phyloP scores from a whole-genome alignment of 805 yeast genomes.

The Zygotorulaspora danielsina region DNA sequence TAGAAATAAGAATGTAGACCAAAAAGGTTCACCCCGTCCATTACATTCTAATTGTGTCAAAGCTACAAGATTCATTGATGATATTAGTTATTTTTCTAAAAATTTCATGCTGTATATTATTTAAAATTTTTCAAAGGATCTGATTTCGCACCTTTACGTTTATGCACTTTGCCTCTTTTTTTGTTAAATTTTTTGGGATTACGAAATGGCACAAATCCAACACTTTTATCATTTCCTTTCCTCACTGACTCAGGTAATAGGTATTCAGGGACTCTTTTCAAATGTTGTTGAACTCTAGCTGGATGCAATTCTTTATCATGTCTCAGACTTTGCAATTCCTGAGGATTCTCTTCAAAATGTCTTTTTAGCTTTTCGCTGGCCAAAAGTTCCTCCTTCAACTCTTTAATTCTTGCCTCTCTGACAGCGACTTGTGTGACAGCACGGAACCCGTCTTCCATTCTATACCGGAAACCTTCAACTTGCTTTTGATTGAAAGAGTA shows the following conservation, averaged over 20 bases:
- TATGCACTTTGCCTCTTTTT: conserved; percentile 39
- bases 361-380: conserved; percentile 87
- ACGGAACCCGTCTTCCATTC: conserved; percentile 96
- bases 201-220: conserved; percentile 73
- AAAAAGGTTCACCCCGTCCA: no score
- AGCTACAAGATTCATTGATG: conserved; percentile 1
- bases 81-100: conserved; percentile 3
- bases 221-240: conserved; percentile 44
- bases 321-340: conserved; percentile 79
- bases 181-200: conserved; percentile 38
- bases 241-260: conserved; percentile 78
- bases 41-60: no score
- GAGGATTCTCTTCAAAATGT: conserved; percentile 96
- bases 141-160: conserved; percentile 44
- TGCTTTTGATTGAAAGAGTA: conserved; percentile 88
- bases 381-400: conserved; percentile 78
- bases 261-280: conserved; percentile 90
- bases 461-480: conserved; percentile 91
- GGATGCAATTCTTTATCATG: conserved; percentile 90
- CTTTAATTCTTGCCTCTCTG: conserved; percentile 89
- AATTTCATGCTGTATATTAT: conserved; percentile 18
- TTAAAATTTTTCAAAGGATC: conserved; percentile 65
- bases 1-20: conserved; percentile 13
- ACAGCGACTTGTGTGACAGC: conserved; percentile 86
- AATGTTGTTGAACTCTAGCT: conserved; percentile 73